Evolutionary conservation across 768 basidiomycete genomes (phyloP).

Genomic region (Auricularia sp.): DNA sequence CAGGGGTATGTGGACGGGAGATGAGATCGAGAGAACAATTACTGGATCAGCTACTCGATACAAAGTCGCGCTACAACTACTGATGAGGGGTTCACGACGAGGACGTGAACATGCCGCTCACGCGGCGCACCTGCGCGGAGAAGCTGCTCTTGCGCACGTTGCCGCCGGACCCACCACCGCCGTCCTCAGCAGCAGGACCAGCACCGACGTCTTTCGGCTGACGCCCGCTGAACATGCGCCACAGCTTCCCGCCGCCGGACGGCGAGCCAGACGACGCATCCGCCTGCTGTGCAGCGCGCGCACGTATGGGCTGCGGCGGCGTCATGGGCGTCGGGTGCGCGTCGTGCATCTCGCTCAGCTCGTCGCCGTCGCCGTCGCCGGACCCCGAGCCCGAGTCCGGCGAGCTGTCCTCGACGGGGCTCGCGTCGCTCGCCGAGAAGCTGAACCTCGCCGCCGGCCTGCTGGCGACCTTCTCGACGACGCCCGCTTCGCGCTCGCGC

Average conservation of each 20-base stretch:
- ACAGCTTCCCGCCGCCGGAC: neutral
- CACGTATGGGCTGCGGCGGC: neutral
- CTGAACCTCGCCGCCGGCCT: neutral
- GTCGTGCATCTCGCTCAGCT: too few species aligned
- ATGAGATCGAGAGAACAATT: too few species aligned
- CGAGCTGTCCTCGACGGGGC: neutral
- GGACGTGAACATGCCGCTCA: neutral
- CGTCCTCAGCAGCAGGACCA: neutral
- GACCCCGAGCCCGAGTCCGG: neutral
- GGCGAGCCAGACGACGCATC: neutral
- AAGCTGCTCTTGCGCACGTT: neutral
- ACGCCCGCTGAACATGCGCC: neutral
- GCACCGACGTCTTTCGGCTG: neutral
- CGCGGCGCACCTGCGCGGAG: neutral
- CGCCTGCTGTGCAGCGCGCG: neutral
- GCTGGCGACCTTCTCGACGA: neutral
- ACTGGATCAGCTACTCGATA: too few species aligned
- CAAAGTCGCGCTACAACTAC: too few species aligned
- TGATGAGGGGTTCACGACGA: neutral
- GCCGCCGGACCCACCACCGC: neutral
- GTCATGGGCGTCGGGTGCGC: too few species aligned
- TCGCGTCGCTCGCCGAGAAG: neutral
- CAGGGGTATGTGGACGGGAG: too few species aligned
- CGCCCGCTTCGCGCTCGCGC: neutral
- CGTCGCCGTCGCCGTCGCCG: neutral